Evolutionary conservation across 345 rosid species (phyloP).

Genomic region (Aegle marmelos): DNA sequence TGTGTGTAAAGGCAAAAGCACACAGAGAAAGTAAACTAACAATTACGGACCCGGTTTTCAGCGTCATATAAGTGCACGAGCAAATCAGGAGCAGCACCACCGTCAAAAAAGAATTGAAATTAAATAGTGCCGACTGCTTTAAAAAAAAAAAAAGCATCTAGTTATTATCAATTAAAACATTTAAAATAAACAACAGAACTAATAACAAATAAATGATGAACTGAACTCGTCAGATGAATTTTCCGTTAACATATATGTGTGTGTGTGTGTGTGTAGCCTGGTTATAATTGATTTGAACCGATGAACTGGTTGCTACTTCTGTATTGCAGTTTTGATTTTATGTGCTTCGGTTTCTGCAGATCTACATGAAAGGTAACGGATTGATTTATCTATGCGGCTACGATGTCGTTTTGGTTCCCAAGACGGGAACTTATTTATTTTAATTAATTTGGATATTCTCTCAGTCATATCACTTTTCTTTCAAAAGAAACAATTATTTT

Average conservation of each 20-base stretch:
- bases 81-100: constrained; percentile 88
- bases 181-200: background rate
- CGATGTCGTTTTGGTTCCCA: background rate
- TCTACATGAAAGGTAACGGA: background rate
- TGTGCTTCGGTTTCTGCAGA: background rate
- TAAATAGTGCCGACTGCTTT: constrained; percentile 83
- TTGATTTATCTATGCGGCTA: no score
- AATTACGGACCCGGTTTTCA: constrained; percentile 68
- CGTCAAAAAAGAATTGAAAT: constrained; percentile 87
- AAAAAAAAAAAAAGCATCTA: background rate
- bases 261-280: background rate
- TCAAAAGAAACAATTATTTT: no score
- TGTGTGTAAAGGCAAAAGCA: background rate
- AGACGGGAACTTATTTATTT: background rate
- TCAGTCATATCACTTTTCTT: no score
- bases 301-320: background rate
- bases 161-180: background rate
- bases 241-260: constrained; percentile 4
- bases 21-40: background rate
- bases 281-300: background rate
- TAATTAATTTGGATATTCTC: background rate
- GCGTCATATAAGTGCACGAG: constrained; percentile 88
- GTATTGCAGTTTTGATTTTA: background rate
- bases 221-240: background rate
- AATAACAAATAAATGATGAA: background rate